phyloP scores from a whole-genome alignment of 1,284 basidiomycete species.

The Rhodotorula sp. region DNA sequence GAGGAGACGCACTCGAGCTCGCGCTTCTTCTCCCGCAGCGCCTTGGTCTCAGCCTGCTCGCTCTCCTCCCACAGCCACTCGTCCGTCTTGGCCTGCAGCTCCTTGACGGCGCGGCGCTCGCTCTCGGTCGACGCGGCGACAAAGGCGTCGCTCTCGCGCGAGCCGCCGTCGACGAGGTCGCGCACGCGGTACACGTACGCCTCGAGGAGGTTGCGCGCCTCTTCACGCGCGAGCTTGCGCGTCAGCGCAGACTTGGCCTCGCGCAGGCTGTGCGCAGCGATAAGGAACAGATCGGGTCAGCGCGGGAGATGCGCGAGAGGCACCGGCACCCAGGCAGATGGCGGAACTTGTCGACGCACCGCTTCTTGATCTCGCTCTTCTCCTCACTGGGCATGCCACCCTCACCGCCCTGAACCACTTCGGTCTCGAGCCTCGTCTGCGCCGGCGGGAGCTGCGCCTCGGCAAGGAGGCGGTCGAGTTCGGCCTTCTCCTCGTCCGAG shows the following conservation, averaged over 20 bases:
- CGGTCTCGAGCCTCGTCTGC: conserved; percentile 60
- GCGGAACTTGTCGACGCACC: conserved; percentile 21
- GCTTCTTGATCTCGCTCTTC: conserved; percentile 62
- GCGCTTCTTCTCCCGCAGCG: conserved; percentile 70
- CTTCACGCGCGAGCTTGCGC: conserved; percentile 76
- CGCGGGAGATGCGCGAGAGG: no score
- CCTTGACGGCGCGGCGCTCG: conserved; percentile 68
- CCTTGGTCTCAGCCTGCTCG: conserved; percentile 75
- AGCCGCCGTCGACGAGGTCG: conserved; percentile 72
- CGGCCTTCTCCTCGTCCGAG: conserved; percentile 51
- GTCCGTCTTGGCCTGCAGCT: conserved; percentile 69
- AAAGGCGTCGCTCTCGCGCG: conserved; percentile 56
- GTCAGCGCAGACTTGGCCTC: conserved; percentile 75
- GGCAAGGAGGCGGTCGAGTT: conserved; percentile 42
- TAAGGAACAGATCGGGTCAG: no score
- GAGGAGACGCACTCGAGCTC: conserved; percentile 70
- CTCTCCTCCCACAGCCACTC: conserved; percentile 82
- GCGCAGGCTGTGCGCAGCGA: conserved; percentile 61
- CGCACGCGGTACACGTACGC: conserved; percentile 86
- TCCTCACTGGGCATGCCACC: conserved; percentile 68
- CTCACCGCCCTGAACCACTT: conserved; percentile 55
- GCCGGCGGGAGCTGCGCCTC: conserved; percentile 45
- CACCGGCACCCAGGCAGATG: background rate
- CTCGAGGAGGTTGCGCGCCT: conserved; percentile 89
- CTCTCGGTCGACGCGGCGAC: conserved; percentile 46